Percentiles rank a stretch among this genome's conserved stretches.
Evolutionary conservation across 352 stramenopile species (phyloP).

Genomic region (Phytophthora nicotianae): DNA sequence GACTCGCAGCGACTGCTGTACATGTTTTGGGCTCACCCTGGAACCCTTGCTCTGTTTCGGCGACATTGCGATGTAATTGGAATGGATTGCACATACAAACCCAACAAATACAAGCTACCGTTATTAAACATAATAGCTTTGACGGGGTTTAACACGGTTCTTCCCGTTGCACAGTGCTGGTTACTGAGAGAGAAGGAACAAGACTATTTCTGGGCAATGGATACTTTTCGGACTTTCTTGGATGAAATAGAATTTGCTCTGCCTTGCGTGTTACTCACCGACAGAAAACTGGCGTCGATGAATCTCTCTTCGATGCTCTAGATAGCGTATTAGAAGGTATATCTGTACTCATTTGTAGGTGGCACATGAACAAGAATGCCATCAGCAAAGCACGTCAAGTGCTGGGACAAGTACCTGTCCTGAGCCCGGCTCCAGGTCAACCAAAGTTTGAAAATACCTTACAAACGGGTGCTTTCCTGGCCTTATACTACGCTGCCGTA

Average conservation of each 20-base stretch:
- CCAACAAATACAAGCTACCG: constrained; percentile 13
- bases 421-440: neutral
- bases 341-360: constrained; percentile 10
- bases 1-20: neutral
- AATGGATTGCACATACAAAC: constrained; percentile 20
- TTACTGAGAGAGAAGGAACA: constrained; percentile 10
- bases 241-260: constrained; percentile 2
- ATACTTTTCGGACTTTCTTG: constrained; percentile 11
- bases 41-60: neutral
- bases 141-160: constrained; percentile 10
- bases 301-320: no score
- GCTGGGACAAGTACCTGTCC: neutral
- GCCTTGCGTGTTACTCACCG: constrained; percentile 6
- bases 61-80: neutral
- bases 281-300: constrained; percentile 19
- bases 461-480: neutral
- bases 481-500: neutral
- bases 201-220: constrained; percentile 26
- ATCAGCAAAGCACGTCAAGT: neutral
- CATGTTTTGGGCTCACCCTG: constrained; percentile 6
- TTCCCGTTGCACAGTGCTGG: constrained; percentile 17
- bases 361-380: constrained; percentile 31
- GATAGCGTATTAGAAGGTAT: constrained; percentile 2
- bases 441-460: neutral
- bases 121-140: constrained; percentile 16